phyloP scores from a whole-genome alignment of 2,329 filamentous ascomycete species.

The Trichoderma semiorbis region DNA sequence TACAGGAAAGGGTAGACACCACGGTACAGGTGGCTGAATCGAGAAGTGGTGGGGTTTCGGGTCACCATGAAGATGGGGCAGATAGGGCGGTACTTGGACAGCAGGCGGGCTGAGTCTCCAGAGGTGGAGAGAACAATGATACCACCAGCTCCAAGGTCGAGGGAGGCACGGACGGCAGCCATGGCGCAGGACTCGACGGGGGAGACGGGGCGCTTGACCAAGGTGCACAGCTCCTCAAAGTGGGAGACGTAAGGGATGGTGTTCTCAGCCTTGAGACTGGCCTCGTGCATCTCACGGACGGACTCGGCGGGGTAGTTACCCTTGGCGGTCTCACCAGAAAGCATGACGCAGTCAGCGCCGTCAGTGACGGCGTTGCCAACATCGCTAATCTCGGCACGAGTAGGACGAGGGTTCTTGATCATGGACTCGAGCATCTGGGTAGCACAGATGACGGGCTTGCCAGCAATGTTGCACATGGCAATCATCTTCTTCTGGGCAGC shows the following conservation, averaged over 20 bases:
- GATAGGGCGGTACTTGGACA: slow-evolving; percentile 97
- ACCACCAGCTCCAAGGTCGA: slow-evolving; percentile 93
- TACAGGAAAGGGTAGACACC: slow-evolving; percentile 98
- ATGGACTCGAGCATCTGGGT: slow-evolving; percentile 99
- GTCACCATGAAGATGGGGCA: slow-evolving; percentile 99
- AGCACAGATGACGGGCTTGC: slow-evolving; percentile 97
- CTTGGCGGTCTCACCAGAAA: slow-evolving; percentile 99
- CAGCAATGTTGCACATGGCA: slow-evolving; percentile 98
- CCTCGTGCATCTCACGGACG: slow-evolving; percentile 97
- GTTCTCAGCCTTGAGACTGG: slow-evolving; percentile 93
- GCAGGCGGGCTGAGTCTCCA: slow-evolving; percentile 86
- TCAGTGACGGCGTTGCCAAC: slow-evolving; percentile 98
- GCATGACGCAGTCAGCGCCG: slow-evolving; percentile 98
- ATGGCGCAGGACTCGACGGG: slow-evolving; percentile 94
- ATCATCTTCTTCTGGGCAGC: slow-evolving; percentile 99
- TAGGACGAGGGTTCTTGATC: slow-evolving; percentile 99
- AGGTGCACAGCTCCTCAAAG: slow-evolving; percentile 88
- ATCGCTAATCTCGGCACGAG: slow-evolving; percentile 96
- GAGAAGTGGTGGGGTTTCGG: slow-evolving; percentile 74
- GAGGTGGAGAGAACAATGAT: slow-evolving; percentile 96
- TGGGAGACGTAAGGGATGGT: slow-evolving; percentile 95
- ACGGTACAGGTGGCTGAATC: slow-evolving; percentile 93
- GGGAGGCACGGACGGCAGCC: slow-evolving; percentile 90
- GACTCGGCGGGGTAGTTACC: slow-evolving; percentile 90
- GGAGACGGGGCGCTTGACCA: slow-evolving; percentile 77